Conservation (phyloP, 768 basidiomycete genomes). For the Leccinum rimulosum region DNA sequence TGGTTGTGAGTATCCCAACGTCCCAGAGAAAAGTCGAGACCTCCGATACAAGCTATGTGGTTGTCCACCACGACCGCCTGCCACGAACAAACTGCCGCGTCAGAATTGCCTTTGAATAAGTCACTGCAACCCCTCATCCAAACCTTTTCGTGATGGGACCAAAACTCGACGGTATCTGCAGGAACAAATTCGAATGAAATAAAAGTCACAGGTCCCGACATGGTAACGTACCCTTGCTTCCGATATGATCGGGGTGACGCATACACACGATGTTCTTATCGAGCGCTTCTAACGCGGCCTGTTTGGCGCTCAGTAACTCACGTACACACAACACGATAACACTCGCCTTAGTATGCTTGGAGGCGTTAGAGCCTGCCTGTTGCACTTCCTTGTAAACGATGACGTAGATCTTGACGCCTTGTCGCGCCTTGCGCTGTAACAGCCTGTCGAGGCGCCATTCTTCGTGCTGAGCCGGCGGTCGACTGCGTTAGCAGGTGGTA, state of each 20-base stretch:
- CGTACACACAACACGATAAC: not conserved
- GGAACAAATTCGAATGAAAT: not conserved
- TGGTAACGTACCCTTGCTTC: constrained; percentile 56
- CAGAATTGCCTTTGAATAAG: not conserved
- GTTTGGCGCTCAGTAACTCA: not conserved
- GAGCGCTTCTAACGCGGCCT: constrained; percentile 76
- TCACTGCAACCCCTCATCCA: not conserved
- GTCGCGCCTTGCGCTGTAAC: constrained; percentile 81
- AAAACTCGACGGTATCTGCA: constrained; percentile 75
- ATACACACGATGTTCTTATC: constrained; percentile 88
- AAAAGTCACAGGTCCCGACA: not conserved
- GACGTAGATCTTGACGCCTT: constrained; percentile 90
- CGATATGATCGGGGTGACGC: constrained; percentile 89
- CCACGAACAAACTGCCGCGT: not conserved
- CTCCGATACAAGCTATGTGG: constrained; percentile 83
- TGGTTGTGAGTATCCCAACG: constrained; percentile 94
- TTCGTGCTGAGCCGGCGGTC: constrained; percentile 80
- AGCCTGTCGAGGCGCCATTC: constrained; percentile 89
- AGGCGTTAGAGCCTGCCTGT: constrained; percentile 88
- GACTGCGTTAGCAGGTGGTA: constrained; percentile 27
- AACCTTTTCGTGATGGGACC: constrained; percentile 90
- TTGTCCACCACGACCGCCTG: constrained; percentile 84
- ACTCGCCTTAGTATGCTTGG: constrained; percentile 75
- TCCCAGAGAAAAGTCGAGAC: constrained; percentile 94
- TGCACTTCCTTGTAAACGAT: constrained; percentile 96